Evolutionary conservation across 1,284 basidiomycete species (phyloP).

Genomic region (Meira nashicola): DNA sequence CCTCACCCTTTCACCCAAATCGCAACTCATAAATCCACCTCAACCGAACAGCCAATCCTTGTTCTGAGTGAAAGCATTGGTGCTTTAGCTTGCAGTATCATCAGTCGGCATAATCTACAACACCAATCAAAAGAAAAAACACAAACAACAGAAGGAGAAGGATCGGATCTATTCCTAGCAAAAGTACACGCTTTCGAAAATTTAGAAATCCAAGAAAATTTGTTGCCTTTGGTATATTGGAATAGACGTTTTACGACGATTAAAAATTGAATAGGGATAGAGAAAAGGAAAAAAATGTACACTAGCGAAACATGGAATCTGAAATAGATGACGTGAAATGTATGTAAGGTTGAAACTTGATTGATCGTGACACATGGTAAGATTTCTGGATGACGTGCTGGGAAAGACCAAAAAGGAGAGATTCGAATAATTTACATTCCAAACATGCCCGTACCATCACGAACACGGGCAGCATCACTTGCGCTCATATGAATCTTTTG

Average conservation of each 20-base stretch:
- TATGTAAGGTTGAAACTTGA: too few relatives aligned
- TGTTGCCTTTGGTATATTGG: slow-evolving; percentile 17
- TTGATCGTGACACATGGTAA: too few relatives aligned
- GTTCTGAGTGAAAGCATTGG: slow-evolving; percentile 11
- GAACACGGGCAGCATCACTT: slow-evolving; percentile 42
- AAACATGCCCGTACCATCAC: slow-evolving; percentile 47
- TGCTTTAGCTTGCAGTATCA: slow-evolving; percentile 16
- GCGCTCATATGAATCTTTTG: slow-evolving; percentile 47
- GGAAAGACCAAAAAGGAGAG: background rate
- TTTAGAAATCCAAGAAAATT: background rate
- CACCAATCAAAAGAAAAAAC: background rate
- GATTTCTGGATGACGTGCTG: too few relatives aligned
- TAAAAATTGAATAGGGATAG: background rate
- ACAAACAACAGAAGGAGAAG: background rate
- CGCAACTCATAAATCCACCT: too few relatives aligned
- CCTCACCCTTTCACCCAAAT: slow-evolving; percentile 3
- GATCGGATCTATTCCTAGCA: slow-evolving; percentile 15
- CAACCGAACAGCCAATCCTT: slow-evolving; percentile 4
- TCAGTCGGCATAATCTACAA: slow-evolving; percentile 6
- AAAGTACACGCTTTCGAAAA: slow-evolving; percentile 15
- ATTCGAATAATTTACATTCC: slow-evolving; percentile 24
- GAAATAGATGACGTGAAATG: too few relatives aligned
- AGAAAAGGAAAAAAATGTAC: background rate
- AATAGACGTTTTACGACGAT: slow-evolving; percentile 15
- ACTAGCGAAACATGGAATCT: background rate